Evolutionary conservation across 2,329 filamentous ascomycete genomes (phyloP), one percentile per base, ranked within the genome.

Genomic region (Fusarium redolens): DNA sequence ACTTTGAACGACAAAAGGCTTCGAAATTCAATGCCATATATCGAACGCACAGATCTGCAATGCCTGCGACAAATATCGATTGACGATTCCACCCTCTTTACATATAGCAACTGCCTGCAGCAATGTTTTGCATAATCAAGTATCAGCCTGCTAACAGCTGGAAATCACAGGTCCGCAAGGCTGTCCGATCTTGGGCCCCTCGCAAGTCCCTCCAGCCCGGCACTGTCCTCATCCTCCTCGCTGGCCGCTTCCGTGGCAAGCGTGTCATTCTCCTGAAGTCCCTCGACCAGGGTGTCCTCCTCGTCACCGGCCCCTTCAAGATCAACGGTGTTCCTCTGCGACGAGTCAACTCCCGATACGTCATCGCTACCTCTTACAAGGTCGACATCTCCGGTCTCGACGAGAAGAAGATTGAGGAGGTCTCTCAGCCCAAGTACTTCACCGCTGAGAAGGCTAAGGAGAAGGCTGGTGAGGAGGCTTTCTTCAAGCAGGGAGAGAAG

Each of bases 401-500:
- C 87, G 82, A 93, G 82, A 92, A 93, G 85, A 99, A 98, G 93
- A 91, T 96, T 79, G 90, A 93, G 82, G 91, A 94, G 87, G 83
- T 92, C 80, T 88, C 91, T 77, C 86, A 91, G 83, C 90, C 85
- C 82, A 94, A 93, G 86, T 99, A 99, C 93, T 99, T 99, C 90
- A 93, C 93, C 83, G 92, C 93, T 84, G 96, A 98, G 86, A 97
- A 97, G 92, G 84, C 89, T 82, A 91, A 95, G 87, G 94, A 97
- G 90, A 97, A 98, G 93, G 92, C 93, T 81, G 92, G 92, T 81
- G 96, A 99, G 91, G 96, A 98, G 85, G 94, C 95, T 85, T 99
- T 99, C 92, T 98, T 98, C 92, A 95, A 96, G 92, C 95, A 98
- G 91, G 91, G 95, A 86, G 95, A 98, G 92, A 97, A 97, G 92